Evolutionary conservation across 164 flowering plant species (phyloP).

Genomic region (Kingdonia uniflora): DNA sequence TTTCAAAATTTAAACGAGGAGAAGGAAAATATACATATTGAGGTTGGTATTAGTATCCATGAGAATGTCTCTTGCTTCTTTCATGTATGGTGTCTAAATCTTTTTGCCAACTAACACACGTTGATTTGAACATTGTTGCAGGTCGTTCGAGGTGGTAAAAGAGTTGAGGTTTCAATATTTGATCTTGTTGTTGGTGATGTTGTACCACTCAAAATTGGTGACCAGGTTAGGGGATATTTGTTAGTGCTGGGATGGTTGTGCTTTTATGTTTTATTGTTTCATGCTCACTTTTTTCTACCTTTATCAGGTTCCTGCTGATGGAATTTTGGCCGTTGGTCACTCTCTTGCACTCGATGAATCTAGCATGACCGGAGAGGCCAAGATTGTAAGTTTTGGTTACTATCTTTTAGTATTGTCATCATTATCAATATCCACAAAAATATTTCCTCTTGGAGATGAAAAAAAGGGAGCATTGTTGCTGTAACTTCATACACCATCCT

Average conservation of each 20-base stretch:
- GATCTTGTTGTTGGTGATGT: constrained; percentile 97
- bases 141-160: constrained; percentile 84
- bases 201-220: constrained; percentile 87
- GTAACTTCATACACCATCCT: too few species aligned
- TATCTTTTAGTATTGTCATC: not conserved
- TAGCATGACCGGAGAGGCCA: constrained; percentile 99
- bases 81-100: too few species aligned
- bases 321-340: constrained; percentile 70
- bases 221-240: constrained; percentile 42
- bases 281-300: not conserved
- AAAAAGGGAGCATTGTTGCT: too few species aligned
- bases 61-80: too few species aligned
- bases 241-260: not conserved
- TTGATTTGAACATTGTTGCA: constrained; percentile 11
- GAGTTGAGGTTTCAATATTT: constrained; percentile 75
- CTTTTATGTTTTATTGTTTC: too few species aligned
- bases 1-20: constrained; percentile 88
- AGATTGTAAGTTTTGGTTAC: constrained; percentile 45
- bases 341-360: constrained; percentile 95
- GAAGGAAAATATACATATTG: constrained; percentile 78
- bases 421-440: not conserved
- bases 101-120: not conserved
- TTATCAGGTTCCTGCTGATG: constrained; percentile 88
- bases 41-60: constrained; percentile 38
- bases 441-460: too few species aligned